Evolutionary conservation across 208 protist species (phyloP), one percentile per base, ranked within the genome.

Genomic region (Leishmania amazonensis): DNA sequence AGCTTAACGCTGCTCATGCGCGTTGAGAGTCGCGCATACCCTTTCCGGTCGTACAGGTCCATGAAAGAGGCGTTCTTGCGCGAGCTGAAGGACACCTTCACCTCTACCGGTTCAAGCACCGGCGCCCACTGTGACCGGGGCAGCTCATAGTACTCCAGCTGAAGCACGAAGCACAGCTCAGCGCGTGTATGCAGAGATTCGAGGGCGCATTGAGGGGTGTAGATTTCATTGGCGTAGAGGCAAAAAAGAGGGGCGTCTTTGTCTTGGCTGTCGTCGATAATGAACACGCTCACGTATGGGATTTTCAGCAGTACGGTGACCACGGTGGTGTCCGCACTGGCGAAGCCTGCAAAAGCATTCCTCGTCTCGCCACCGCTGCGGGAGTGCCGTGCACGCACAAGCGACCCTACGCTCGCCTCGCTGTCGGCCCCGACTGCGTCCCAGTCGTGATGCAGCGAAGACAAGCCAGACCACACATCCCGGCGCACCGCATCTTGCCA

Each of bases 261-360:
- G 78, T 77, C 78, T n/a, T 78, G 78, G 49, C 83, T 86, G 47
- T 86, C 83, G 49, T 86, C 78, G 24, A 86, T 75, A 24, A 79
- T 67, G 67, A 71, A 31, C 65, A 86, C 68, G 58, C 74, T 86
- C 2, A 86, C 24, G 65, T 80, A 86, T 31, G 83, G 83, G 7
- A 86, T 70, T 45, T 73, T 74, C 42, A 86, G 9, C 7, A 45
- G 40, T 1, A 80, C 47, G 47, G 19, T 42, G 9, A 78, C 40
- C 24, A 51, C 21, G 45, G 70, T 74, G 28, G 11, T 51, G 21
- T 53, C 15, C 2, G 57, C 49, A 13, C 72, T 67, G 15, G 67
- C 8, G 49, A 67, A 15, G 21, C 42, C 54, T n/a, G 21, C 70
- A 0, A 77, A 24, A 47, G 54, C 47, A 58, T 51, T 70, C 45